Evolutionary conservation across 1,284 basidiomycete genomes (phyloP).

Genomic region (Coniophora puteana): DNA sequence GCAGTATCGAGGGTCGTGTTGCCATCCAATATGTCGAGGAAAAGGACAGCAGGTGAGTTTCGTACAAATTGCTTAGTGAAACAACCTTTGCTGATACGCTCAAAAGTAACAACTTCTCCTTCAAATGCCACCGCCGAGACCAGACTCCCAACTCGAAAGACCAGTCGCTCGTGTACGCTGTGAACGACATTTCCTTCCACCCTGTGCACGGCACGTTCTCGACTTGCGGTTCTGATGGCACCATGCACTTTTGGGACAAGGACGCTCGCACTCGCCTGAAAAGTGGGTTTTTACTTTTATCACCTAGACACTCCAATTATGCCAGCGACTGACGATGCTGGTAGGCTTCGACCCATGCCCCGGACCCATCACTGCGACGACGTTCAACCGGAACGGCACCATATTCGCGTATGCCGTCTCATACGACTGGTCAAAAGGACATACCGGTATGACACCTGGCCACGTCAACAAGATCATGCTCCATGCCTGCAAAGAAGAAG

Average conservation of each 20-base stretch:
- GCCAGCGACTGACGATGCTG: conserved; percentile 8
- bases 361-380: conserved; percentile 67
- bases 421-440: conserved; percentile 90
- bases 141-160: conserved; percentile 60
- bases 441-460: conserved; percentile 79
- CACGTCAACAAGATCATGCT: conserved; percentile 87
- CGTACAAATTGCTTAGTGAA: not conserved
- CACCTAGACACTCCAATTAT: not conserved
- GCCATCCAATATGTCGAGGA: conserved; percentile 93
- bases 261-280: conserved; percentile 87
- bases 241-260: conserved; percentile 88
- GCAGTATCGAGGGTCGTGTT: conserved; percentile 93
- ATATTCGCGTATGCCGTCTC: conserved; percentile 89
- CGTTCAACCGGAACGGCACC: conserved; percentile 84
- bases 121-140: conserved; percentile 93
- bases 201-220: conserved; percentile 92
- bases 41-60: conserved; percentile 59
- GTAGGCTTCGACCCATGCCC: conserved; percentile 68
- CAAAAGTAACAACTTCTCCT: conserved; percentile 83
- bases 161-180: conserved; percentile 82
- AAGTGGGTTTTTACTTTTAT: conserved; percentile 44
- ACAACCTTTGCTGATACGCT: conserved; percentile 12
- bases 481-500: conserved; percentile 87
- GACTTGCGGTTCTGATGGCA: conserved; percentile 86
- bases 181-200: conserved; percentile 93